Percentiles rank a stretch among this genome's conserved stretches.
These are phyloP conservation scores for Beauveria pseudobassiana DNA, from an alignment of 2,329 filamentous ascomycete species.

Conservation along the genomic window DNA sequence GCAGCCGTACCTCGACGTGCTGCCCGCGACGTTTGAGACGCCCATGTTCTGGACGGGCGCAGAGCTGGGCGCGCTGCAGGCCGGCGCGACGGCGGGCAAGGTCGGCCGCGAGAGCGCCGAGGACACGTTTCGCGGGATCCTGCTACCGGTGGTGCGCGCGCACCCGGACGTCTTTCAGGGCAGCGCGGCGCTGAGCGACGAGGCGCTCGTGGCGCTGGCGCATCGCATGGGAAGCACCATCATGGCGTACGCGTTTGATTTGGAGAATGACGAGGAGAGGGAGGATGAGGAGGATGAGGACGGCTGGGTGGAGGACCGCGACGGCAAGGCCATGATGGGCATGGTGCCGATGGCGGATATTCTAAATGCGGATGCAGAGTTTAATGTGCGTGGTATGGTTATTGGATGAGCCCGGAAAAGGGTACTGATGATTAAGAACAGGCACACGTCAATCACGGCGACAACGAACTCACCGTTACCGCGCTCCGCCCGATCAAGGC, in stretches of 20 bases:
- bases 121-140: constrained; percentile 51
- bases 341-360: constrained; percentile 91
- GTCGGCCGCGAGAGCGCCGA: constrained; percentile 70
- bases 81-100: constrained; percentile 66
- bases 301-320: constrained; percentile 58
- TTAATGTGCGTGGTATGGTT: constrained; percentile 53
- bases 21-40: constrained; percentile 68
- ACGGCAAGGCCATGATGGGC: constrained; percentile 56
- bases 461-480: constrained; percentile 59
- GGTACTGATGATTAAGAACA: constrained; percentile 16
- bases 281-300: constrained; percentile 48
- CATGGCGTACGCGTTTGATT: constrained; percentile 89
- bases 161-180: constrained; percentile 37
- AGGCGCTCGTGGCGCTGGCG: constrained; percentile 44
- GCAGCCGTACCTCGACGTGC: constrained; percentile 69
- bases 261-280: constrained; percentile 51
- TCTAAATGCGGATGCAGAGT: constrained; percentile 80
- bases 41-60: constrained; percentile 79
- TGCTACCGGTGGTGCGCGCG: constrained; percentile 43
- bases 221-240: constrained; percentile 83
- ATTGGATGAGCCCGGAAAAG: no score
- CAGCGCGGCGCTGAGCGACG: constrained; percentile 30
- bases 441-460: constrained; percentile 48
- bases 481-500: constrained; percentile 59
- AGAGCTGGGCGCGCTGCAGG: constrained; percentile 67